Evolutionary conservation across 805 yeast genomes (phyloP).

Genomic region (Pichia cabralensis): DNA sequence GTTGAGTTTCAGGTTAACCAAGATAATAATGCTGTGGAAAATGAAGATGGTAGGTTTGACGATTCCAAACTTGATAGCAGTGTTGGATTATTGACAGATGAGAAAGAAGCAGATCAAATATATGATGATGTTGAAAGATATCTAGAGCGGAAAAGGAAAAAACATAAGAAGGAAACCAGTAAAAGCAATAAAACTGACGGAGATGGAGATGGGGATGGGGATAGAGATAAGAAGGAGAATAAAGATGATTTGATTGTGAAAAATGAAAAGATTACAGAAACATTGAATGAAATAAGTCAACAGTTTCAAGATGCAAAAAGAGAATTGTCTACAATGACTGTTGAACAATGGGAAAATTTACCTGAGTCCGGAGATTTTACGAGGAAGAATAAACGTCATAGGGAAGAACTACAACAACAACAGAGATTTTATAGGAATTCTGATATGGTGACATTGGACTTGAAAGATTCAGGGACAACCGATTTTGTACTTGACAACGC

Average conservation of each 20-base stretch:
- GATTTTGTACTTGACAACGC: conserved; percentile 21
- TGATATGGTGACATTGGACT: conserved; percentile 43
- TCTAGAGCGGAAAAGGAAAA: conserved; percentile 24
- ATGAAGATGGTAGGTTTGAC: conserved; percentile 20
- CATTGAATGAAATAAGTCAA: conserved; percentile 29
- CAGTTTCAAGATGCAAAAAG: conserved; percentile 65
- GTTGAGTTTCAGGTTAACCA: no score
- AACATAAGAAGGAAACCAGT: conserved; percentile 15
- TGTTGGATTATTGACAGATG: no score
- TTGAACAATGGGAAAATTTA: conserved; percentile 67
- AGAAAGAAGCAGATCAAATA: conserved; percentile 72
- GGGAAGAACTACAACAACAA: conserved; percentile 50
- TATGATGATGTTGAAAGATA: conserved; percentile 60
- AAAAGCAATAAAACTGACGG: no score
- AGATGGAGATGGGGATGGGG: conserved; percentile 1
- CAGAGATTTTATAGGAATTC: conserved; percentile 78
- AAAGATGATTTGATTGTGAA: no score
- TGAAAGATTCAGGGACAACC: conserved; percentile 26
- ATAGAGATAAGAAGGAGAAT: conserved; percentile 6
- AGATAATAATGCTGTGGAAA: no score
- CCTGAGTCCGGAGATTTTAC: conserved; percentile 92
- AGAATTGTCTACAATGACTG: conserved; percentile 45
- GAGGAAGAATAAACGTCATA: conserved; percentile 58
- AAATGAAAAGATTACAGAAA: conserved; percentile 16
- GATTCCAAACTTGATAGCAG: no score